Base-by-base conservation (phyloP, 176 grass and related monocot species). In the Chrysopogon serrulatus region DNA sequence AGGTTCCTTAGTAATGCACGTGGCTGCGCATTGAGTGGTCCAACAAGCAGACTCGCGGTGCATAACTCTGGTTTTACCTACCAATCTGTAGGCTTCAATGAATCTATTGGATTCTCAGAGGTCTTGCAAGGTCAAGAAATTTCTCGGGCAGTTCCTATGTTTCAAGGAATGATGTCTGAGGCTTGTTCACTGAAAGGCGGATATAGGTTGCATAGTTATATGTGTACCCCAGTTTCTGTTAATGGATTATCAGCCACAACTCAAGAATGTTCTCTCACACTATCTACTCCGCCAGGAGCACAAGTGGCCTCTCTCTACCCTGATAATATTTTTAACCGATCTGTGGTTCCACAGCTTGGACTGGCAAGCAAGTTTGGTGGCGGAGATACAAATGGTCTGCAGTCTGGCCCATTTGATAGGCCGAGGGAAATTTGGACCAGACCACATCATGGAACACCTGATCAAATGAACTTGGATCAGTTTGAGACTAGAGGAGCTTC, bases 71-170 rank as follows among this genome's bases (percentile, higher is more conserved):
- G 78, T 66, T 78, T 91, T 83, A 74, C 91, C 74, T 92, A 90
- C 90, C 88, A 86, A 73, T 89, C 83, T 87, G 84, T 83, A 90
- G 86, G 97, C 90, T 99, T 88, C 88, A 87, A 84, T 71, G 97
- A 94, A 94, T 92, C 97, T 80, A 72, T 90, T 81, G 63, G 90
- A 81, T 96, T 94, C 97, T 85, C 83, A 87, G 78, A 89, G 97
- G 97, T 99, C 97, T 99, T 99, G 97, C 97, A 96, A 99, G 97
- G 97, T 99, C 97, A 99, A 99, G 97, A 99, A 99, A 87, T 90
- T 41, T 90, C 76, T 84, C 88, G 77, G 65, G 67, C 88, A 73
- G 51, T 84, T 84, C 84, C 93, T 64, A 40, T 82, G 68, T 86
- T 84, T 28, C 75, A 77, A 65, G 90, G 90, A 88, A 79, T 72